Evolutionary conservation across 345 rosid species (phyloP), one percentile per base, ranked within the genome.

Genomic region (Erucastrum elatum): DNA sequence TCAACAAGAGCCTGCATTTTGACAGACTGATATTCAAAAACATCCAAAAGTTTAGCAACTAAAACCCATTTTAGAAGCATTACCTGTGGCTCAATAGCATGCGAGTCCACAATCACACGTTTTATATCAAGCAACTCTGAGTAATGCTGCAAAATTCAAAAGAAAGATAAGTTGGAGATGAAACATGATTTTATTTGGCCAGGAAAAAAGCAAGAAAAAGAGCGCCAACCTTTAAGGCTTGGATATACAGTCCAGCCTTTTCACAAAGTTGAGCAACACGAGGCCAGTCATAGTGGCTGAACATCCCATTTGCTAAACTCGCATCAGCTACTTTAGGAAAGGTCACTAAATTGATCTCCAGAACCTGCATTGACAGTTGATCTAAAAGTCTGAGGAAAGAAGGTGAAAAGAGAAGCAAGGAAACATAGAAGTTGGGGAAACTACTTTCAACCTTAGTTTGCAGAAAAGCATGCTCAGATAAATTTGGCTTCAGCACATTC

Each of bases 71-170:
- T 58, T 26, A 34, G 41, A 75, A 27, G 64, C 86, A 96, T 53
- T 75, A 93, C 99, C 97, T 93, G 99, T 15, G 99, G 99, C 90
- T 96, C 99, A 84, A 96, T 96, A 49, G 97, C 99, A 91, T 96
- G 98, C n/a, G 99, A 93, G 85, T 96, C 91, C 80, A 96, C 99
- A 46, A 96, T 96, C 60, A 96, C 96, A 87, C 99, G 98, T 79
- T 96, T 96, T 75, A 96, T 90, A 87, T 96, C 99, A 11, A 98
- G 97, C 82, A 96, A 80, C 89, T 96, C 99, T 2, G 92, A 71
- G 84, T 93, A 96, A 81, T 96, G 99, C 99, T 93, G 94, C 92
- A 87, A 25, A 82, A 76, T 74, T 74, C 30, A 67, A 71, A 74
- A 34, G 27, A 61, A 80, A 74, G 53, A 31, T 17, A 77, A 56